Evolutionary conservation across 2,329 filamentous ascomycete species (phyloP).

Genomic region (Scorias spongiosa): DNA sequence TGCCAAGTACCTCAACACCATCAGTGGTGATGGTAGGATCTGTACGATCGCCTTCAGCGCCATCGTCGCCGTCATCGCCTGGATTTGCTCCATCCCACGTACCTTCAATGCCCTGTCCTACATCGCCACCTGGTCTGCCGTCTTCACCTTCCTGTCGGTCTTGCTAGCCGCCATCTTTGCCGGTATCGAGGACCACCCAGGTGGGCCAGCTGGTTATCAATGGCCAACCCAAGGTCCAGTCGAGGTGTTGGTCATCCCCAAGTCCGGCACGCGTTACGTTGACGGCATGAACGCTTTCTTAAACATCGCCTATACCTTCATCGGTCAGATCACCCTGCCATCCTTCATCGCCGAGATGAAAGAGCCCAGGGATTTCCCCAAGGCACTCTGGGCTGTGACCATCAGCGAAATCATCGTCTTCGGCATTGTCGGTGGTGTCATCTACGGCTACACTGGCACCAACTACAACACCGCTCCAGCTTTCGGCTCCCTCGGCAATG

Average conservation of each 20-base stretch:
- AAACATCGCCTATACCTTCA: slow-evolving; percentile 94
- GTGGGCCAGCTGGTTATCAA: slow-evolving; percentile 35
- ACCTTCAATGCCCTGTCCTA: slow-evolving; percentile 72
- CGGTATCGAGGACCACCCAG: slow-evolving; percentile 59
- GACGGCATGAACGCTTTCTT: slow-evolving; percentile 74
- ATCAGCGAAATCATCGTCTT: slow-evolving; percentile 79
- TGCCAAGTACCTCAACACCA: slow-evolving; percentile 80
- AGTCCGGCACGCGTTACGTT: slow-evolving; percentile 62
- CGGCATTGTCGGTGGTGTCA: slow-evolving; percentile 61
- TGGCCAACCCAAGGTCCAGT: slow-evolving; percentile 40
- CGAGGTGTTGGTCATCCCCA: slow-evolving; percentile 52
- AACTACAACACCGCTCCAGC: slow-evolving; percentile 81
- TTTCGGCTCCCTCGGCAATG: slow-evolving; percentile 65
- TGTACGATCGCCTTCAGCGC: slow-evolving; percentile 72
- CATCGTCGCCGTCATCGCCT: slow-evolving; percentile 60
- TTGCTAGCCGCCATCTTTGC: slow-evolving; percentile 71
- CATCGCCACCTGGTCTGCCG: slow-evolving; percentile 61
- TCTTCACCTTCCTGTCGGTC: slow-evolving; percentile 84
- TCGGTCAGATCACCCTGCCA: slow-evolving; percentile 84
- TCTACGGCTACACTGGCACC: slow-evolving; percentile 78
- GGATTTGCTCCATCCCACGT: slow-evolving; percentile 64
- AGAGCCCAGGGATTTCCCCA: slow-evolving; percentile 67
- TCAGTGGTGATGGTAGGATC: slow-evolving; percentile 48
- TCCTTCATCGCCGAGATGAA: slow-evolving; percentile 95
- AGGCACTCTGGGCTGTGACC: slow-evolving; percentile 81